phyloP scores from a whole-genome alignment of 305 asterid species.

The Solanum chacoense region DNA sequence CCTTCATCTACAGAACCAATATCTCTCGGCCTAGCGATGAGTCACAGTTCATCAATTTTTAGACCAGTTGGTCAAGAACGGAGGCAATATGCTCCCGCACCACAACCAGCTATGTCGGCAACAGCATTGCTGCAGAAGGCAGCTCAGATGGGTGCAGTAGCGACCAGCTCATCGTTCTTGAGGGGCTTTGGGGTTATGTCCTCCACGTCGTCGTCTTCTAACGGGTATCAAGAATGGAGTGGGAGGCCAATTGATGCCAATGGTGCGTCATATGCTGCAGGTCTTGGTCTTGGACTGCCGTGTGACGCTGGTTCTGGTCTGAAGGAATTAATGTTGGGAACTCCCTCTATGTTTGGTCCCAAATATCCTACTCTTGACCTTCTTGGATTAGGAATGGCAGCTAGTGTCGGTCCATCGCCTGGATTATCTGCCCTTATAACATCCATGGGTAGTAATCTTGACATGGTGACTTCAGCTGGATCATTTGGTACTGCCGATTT shows the following conservation, averaged over 20 bases:
- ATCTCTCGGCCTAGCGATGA: constrained; percentile 65
- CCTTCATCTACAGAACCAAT: constrained; percentile 51
- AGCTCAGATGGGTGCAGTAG: constrained; percentile 69
- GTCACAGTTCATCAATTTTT: constrained; percentile 54
- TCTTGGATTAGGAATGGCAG: constrained; percentile 94
- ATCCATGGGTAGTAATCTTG: constrained; percentile 51
- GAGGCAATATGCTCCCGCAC: constrained; percentile 54
- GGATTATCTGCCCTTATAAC: constrained; percentile 65
- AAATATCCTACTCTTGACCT: constrained; percentile 85
- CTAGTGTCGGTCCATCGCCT: constrained; percentile 48
- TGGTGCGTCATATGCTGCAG: constrained; percentile 36
- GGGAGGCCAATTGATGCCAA: constrained; percentile 34
- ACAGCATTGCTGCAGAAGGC: constrained; percentile 91
- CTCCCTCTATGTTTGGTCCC: constrained; percentile 70
- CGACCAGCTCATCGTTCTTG: constrained; percentile 58
- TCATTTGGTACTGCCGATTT: constrained; percentile 41
- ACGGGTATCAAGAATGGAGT: constrained; percentile 37
- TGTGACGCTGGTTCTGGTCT: constrained; percentile 65
- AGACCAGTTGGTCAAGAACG: constrained; percentile 54
- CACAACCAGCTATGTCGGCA: constrained; percentile 80
- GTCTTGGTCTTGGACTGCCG: constrained; percentile 66
- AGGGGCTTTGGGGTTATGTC: constrained; percentile 67
- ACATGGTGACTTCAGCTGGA: constrained; percentile 27
- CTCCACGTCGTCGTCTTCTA: constrained; percentile 32
- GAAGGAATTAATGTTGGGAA: constrained; percentile 81